Evolutionary conservation across 768 basidiomycete species (phyloP).

Genomic region (Boletus subcaerulescens): DNA sequence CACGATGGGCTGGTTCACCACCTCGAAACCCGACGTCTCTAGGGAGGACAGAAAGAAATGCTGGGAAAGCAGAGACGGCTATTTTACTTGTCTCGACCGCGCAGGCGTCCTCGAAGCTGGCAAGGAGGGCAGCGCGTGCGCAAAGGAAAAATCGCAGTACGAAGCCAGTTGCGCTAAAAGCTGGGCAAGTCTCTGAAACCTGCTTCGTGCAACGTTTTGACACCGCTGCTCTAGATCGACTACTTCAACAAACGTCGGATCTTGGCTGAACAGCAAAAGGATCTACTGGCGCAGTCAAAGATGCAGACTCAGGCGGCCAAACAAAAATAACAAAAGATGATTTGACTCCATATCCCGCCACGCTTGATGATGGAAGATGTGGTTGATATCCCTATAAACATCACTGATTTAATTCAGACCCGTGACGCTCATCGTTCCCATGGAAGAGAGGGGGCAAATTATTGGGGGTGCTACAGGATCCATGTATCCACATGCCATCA

Average conservation of each 20-base stretch:
- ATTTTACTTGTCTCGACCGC: conserved; percentile 81
- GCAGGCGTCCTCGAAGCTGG: conserved; percentile 70
- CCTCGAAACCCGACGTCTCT: conserved; percentile 40
- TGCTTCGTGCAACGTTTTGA: too few species aligned
- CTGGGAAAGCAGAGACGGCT: conserved; percentile 82
- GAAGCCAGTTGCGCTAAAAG: conserved; percentile 79
- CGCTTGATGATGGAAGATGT: too few species aligned
- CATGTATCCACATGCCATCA: too few species aligned
- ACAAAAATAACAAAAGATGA: conserved; percentile 1
- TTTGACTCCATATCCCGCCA: too few species aligned
- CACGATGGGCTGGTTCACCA: conserved; percentile 37
- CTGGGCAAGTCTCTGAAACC: conserved; percentile 59
- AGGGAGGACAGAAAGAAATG: conserved; percentile 74
- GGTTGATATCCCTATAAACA: too few species aligned
- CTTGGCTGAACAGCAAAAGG: conserved; percentile 76
- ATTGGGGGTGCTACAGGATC: too few species aligned
- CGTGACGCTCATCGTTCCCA: too few species aligned
- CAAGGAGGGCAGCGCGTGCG: conserved; percentile 62
- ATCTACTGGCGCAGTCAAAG: conserved; percentile 40
- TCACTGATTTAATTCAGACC: too few species aligned
- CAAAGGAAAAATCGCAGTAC: conserved; percentile 55
- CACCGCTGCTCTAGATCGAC: conserved; percentile 57
- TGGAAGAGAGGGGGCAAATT: too few species aligned
- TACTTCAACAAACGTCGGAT: conserved; percentile 93
- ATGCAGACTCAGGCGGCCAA: conserved; percentile 26